Evolutionary conservation across 257 asterid genomes (phyloP).

Genomic region (Scutellaria barbata): DNA sequence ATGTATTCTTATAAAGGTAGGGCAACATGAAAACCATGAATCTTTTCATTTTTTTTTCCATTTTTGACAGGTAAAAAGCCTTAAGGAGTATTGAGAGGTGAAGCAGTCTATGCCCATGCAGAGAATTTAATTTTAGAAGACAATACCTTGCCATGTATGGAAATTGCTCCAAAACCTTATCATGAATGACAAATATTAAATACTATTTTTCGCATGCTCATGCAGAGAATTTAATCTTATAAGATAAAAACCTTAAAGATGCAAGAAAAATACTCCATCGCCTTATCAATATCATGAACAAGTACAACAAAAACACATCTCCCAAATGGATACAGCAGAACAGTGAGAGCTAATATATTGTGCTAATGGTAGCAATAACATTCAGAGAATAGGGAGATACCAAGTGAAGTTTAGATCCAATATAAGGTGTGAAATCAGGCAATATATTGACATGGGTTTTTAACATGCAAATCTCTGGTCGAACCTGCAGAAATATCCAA

Average conservation of each 20-base stretch:
- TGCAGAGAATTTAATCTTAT: too few species aligned
- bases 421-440: conserved; percentile 89
- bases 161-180: conserved; percentile 5
- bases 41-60: not conserved
- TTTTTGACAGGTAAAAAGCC: not conserved
- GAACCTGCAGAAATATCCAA: conserved; percentile 68
- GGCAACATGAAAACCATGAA: not conserved
- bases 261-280: too few species aligned
- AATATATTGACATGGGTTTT: conserved; percentile 97
- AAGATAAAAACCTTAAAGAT: too few species aligned
- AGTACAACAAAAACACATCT: conserved; percentile 17
- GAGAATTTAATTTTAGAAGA: conserved; percentile 6
- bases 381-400: conserved; percentile 49
- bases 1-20: too few species aligned
- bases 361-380: conserved; percentile 22
- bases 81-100: not conserved
- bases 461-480: conserved; percentile 96
- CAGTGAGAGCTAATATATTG: conserved; percentile 13
- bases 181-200: not conserved
- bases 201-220: too few species aligned
- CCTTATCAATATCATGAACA: conserved; percentile 15
- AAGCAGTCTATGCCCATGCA: not conserved
- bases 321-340: conserved; percentile 9
- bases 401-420: conserved; percentile 88
- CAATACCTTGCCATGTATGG: not conserved